These are phyloP conservation scores for Hymenochaete sp. DNA, from an alignment of 1,284 basidiomycete species.

Conservation along the genomic window DNA sequence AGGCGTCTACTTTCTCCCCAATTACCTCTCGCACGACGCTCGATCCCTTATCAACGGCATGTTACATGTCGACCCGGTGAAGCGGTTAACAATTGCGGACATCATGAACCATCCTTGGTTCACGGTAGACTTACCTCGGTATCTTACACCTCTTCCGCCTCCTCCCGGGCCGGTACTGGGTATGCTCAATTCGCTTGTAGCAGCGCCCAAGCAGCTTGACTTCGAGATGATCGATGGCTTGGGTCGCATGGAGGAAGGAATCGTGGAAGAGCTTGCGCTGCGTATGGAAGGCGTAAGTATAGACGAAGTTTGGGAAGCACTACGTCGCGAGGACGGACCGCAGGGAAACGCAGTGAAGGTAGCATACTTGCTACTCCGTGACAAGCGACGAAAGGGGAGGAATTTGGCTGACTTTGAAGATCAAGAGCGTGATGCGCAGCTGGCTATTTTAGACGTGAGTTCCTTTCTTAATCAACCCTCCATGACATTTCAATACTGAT, in stretches of 20 bases:
- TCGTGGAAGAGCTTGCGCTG: constrained; percentile 74
- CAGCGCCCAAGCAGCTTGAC: constrained; percentile 54
- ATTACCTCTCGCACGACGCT: constrained; percentile 70
- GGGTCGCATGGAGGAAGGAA: constrained; percentile 83
- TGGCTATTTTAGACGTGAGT: constrained; percentile 72
- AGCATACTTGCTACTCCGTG: constrained; percentile 88
- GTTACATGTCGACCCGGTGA: constrained; percentile 87
- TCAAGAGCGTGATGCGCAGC: constrained; percentile 70
- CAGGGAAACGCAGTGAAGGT: constrained; percentile 95
- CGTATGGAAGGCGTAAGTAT: constrained; percentile 72
- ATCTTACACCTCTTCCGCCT: constrained; percentile 78
- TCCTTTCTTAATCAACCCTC: too few species aligned
- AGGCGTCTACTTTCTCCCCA: constrained; percentile 78
- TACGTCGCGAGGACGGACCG: constrained; percentile 71
- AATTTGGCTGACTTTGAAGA: constrained; percentile 70
- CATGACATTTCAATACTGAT: constrained; percentile 3
- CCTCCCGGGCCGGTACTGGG: constrained; percentile 72
- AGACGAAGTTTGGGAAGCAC: constrained; percentile 79
- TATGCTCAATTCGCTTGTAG: constrained; percentile 60
- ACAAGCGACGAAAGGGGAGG: constrained; percentile 81
- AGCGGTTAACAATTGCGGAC: constrained; percentile 85
- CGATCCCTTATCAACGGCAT: constrained; percentile 73
- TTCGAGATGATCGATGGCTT: constrained; percentile 76
- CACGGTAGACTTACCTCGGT: constrained; percentile 74
- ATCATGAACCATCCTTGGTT: constrained; percentile 88